Conservation (phyloP, 768 basidiomycete genomes). For the Panellus pusillus region DNA sequence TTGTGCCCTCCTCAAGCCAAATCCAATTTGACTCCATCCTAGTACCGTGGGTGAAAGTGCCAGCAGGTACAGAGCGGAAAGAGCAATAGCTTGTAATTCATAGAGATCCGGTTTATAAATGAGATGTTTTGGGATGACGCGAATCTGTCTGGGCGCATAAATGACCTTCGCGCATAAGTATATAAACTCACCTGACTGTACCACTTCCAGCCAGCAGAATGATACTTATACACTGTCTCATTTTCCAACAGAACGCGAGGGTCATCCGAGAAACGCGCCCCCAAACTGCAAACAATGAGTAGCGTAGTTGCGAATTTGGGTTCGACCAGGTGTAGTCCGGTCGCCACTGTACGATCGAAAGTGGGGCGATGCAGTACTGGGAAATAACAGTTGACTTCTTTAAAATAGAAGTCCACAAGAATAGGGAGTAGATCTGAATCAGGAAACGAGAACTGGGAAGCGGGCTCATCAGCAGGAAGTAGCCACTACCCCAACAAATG, state of each 20-base stretch:
- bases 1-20: conserved; percentile 57
- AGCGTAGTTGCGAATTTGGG: conserved; percentile 41
- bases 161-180: not conserved
- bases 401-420: conserved; percentile 63
- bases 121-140: conserved; percentile 12
- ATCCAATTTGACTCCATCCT: conserved; percentile 59
- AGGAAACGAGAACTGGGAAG: conserved; percentile 44
- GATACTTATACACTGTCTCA: conserved; percentile 32
- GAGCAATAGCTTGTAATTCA: conserved; percentile 16
- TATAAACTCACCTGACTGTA: conserved; percentile 32
- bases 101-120: conserved; percentile 14
- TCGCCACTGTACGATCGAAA: conserved; percentile 53
- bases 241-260: conserved; percentile 51
- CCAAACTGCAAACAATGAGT: conserved; percentile 45
- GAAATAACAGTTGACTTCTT: conserved; percentile 46
- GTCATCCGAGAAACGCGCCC: conserved; percentile 59
- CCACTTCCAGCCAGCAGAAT: conserved; percentile 62
- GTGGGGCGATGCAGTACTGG: conserved; percentile 75
- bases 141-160: conserved; percentile 33
- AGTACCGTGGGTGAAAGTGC: conserved; percentile 41
- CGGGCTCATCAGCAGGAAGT: conserved; percentile 17
- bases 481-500: not conserved
- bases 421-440: conserved; percentile 48
- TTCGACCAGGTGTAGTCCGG: conserved; percentile 53
- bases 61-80: conserved; percentile 41